These are phyloP conservation scores for Domatiomyces globalis DNA, from an alignment of 2,329 filamentous ascomycete species.

Conservation along the genomic window DNA sequence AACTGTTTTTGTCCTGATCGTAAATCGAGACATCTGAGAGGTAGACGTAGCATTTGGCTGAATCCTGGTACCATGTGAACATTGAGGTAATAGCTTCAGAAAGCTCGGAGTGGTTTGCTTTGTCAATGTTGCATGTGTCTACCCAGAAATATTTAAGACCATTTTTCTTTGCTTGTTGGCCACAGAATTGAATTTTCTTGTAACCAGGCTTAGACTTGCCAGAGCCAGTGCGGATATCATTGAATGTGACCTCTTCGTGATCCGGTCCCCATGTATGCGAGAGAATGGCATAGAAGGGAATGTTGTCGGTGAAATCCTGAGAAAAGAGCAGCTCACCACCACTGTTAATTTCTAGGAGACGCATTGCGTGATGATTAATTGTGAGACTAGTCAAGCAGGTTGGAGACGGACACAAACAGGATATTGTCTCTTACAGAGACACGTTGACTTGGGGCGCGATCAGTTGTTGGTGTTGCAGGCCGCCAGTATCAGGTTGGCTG, in stretches of 20 bases:
- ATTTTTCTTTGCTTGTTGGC: slow-evolving; percentile 4
- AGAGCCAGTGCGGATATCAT: slow-evolving; percentile 9
- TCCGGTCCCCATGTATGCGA: slow-evolving; percentile 17
- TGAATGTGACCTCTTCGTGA: slow-evolving; percentile 15
- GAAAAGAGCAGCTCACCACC: slow-evolving; percentile 2
- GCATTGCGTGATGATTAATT: slow-evolving; percentile 1
- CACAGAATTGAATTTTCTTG: slow-evolving; percentile 9
- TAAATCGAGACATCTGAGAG: slow-evolving; percentile 3
- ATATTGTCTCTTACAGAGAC: too few relatives aligned
- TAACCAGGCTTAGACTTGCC: slow-evolving; percentile 5
- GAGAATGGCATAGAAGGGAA: slow-evolving; percentile 16
- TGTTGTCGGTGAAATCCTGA: slow-evolving; percentile 1
- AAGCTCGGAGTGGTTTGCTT: slow-evolving; percentile 13
- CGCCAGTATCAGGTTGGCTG: too few relatives aligned
- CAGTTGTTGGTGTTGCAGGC: too few relatives aligned
- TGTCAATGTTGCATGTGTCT: slow-evolving; percentile 19
- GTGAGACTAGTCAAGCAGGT: neutral
- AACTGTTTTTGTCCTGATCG: slow-evolving; percentile 5
- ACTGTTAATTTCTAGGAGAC: slow-evolving; percentile 1
- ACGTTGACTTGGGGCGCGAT: too few relatives aligned
- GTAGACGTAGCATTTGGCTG: slow-evolving; percentile 8
- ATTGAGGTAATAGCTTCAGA: slow-evolving; percentile 16
- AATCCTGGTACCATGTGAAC: slow-evolving; percentile 17
- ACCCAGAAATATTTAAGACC: slow-evolving; percentile 15
- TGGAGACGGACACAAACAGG: neutral